phyloP scores from a whole-genome alignment of 495 filamentous ascomycete genomes.

The Penicilliopsis zonata region DNA sequence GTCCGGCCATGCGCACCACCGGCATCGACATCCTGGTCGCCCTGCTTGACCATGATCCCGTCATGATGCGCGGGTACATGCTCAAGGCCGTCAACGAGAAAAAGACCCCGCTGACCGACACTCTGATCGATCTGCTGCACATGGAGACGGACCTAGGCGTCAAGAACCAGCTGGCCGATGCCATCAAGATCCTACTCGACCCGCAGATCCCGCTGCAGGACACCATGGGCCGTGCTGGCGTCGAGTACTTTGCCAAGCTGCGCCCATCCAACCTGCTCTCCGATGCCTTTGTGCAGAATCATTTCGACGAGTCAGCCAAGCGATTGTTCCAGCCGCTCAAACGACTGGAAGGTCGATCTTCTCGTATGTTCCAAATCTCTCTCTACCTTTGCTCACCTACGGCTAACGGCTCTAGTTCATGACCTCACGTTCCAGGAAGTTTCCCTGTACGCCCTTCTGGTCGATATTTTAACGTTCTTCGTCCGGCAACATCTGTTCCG shows the following conservation, averaged over 20 bases:
- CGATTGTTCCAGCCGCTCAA: slow-evolving; percentile 81
- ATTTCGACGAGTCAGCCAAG: slow-evolving; percentile 82
- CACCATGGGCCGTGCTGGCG: slow-evolving; percentile 50
- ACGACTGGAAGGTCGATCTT: slow-evolving; percentile 57
- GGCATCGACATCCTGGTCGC: slow-evolving; percentile 90
- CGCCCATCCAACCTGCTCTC: slow-evolving; percentile 62
- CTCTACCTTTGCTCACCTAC: background rate
- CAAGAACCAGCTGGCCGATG: slow-evolving; percentile 91
- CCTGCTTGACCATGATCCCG: slow-evolving; percentile 89
- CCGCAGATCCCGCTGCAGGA: slow-evolving; percentile 56
- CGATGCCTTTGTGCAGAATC: slow-evolving; percentile 69
- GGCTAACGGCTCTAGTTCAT: slow-evolving; percentile 34
- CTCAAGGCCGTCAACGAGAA: slow-evolving; percentile 84
- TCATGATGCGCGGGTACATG: slow-evolving; percentile 86
- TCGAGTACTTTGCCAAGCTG: slow-evolving; percentile 55
- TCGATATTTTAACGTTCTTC: slow-evolving; percentile 93
- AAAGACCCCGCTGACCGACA: slow-evolving; percentile 79
- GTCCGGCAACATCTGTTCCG: slow-evolving; percentile 78
- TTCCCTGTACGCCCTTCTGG: slow-evolving; percentile 76
- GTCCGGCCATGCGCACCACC: slow-evolving; percentile 77
- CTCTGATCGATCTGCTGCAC: slow-evolving; percentile 82
- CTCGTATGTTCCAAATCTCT: slow-evolving; percentile 30
- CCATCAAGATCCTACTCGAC: slow-evolving; percentile 87
- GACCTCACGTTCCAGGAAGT: slow-evolving; percentile 67
- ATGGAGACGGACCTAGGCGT: slow-evolving; percentile 88